These are phyloP conservation scores for Fusarium agapanthi DNA, from an alignment of 2,329 filamentous ascomycete species.

Conservation along the genomic window DNA sequence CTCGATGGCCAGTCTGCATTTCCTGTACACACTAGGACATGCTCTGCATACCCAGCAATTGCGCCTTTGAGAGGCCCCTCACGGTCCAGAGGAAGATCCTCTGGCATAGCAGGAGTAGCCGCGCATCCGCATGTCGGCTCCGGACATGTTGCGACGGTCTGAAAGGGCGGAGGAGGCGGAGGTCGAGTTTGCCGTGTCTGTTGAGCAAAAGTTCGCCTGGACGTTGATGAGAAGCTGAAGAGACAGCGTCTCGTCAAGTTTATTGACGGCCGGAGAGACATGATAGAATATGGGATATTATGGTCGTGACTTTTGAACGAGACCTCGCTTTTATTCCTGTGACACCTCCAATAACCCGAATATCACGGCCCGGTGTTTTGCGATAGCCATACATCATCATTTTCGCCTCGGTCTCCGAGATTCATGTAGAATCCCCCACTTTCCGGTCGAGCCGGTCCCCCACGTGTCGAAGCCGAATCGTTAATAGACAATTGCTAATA, in stretches of 20 bases:
- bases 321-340: not conserved
- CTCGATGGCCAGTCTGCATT: conserved; percentile 81
- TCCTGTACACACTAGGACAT: conserved; percentile 85
- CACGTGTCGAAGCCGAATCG: conserved; percentile 23
- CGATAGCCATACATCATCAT: conserved; percentile 21
- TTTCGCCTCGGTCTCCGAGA: conserved; percentile 37
- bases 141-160: conserved; percentile 69
- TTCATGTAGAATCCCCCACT: conserved; percentile 30
- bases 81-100: conserved; percentile 78
- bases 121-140: conserved; percentile 79
- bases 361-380: conserved; percentile 27
- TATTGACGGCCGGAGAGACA: conserved; percentile 30
- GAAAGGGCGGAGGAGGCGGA: conserved; percentile 47
- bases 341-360: conserved; percentile 5
- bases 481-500: conserved; percentile 5
- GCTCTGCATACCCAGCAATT: conserved; percentile 81
- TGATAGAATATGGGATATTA: not conserved
- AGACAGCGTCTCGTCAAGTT: conserved; percentile 21
- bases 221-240: not conserved
- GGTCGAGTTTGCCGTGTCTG: conserved; percentile 20
- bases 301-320: not conserved
- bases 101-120: conserved; percentile 69
- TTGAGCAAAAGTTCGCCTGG: conserved; percentile 27
- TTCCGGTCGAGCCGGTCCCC: conserved; percentile 33
- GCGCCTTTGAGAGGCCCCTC: conserved; percentile 75